Conservation (phyloP, 148 eudicot genomes). For the Nepenthes mirabilis region DNA sequence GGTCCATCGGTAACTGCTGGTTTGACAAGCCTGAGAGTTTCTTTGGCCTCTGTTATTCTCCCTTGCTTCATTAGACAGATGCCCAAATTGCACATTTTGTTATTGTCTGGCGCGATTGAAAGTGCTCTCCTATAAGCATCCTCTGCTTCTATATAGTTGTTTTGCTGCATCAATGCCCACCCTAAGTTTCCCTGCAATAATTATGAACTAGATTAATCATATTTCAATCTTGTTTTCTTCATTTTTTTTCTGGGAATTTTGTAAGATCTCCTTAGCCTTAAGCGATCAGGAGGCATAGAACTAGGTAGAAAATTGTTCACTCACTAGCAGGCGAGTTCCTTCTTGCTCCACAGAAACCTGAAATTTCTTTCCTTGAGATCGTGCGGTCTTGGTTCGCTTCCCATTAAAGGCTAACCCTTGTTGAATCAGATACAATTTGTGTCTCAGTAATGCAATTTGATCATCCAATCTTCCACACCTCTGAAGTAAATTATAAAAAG, state of each 20-base stretch:
- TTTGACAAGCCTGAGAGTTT: slow-evolving; percentile 60
- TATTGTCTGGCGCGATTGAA: slow-evolving; percentile 74
- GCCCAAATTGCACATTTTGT: slow-evolving; percentile 95
- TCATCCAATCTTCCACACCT: slow-evolving; percentile 99
- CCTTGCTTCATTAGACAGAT: slow-evolving; percentile 97
- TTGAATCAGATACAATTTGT: slow-evolving; percentile 73
- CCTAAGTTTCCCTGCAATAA: slow-evolving; percentile 81
- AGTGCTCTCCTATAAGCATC: slow-evolving; percentile 90
- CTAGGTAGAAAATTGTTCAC: not conserved
- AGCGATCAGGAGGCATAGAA: not conserved
- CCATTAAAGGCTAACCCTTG: slow-evolving; percentile 97
- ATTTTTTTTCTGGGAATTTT: no score
- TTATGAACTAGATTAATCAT: not conserved
- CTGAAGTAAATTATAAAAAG: slow-evolving; percentile 17
- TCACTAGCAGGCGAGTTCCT: slow-evolving; percentile 84
- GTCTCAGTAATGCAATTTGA: slow-evolving; percentile 64
- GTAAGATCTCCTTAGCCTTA: not conserved
- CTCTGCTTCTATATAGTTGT: slow-evolving; percentile 82
- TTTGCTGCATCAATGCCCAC: slow-evolving; percentile 96
- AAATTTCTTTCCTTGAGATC: slow-evolving; percentile 94
- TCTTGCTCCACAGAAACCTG: slow-evolving; percentile 98
- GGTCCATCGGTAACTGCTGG: slow-evolving; percentile 78
- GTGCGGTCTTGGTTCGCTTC: slow-evolving; percentile 79
- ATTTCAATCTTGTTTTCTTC: no score
- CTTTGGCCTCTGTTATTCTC: slow-evolving; percentile 70